Evolutionary conservation across 2,329 filamentous ascomycete genomes (phyloP).

Genomic region (Trichoderma semiorbis): DNA sequence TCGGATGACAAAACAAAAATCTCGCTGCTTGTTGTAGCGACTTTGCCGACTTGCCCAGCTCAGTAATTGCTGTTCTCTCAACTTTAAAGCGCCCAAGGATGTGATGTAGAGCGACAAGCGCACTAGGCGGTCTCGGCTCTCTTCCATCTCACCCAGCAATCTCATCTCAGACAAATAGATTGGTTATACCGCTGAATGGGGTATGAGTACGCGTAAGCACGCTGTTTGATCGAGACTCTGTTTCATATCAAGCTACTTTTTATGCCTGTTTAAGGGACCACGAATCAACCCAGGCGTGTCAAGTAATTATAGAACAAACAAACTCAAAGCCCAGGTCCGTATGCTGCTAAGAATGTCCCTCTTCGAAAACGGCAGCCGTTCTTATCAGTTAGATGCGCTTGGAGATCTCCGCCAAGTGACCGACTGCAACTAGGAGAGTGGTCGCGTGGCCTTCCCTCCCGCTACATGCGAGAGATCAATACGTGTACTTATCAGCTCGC

Average conservation of each 20-base stretch:
- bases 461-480: constrained; percentile 4
- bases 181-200: not conserved
- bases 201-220: not conserved
- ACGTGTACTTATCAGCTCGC: constrained; percentile 6
- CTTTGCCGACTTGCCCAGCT: not conserved
- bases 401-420: not conserved
- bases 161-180: not conserved
- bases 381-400: not conserved
- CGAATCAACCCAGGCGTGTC: not conserved
- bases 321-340: not conserved
- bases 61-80: not conserved
- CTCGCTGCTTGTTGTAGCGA: not conserved
- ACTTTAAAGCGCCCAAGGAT: not conserved
- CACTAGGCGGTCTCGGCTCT: constrained; percentile 1
- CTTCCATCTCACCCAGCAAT: not conserved
- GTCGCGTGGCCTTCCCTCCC: constrained; percentile 5
- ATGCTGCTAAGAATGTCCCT: not conserved
- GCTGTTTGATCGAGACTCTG: not conserved
- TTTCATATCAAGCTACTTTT: constrained; percentile 7
- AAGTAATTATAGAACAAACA: not conserved
- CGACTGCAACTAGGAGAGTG: not conserved
- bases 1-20: not conserved
- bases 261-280: not conserved
- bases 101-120: not conserved
- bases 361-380: not conserved